Evolutionary conservation across 2,329 filamentous ascomycete genomes (phyloP).

Genomic region (Aureobasidium sp.): DNA sequence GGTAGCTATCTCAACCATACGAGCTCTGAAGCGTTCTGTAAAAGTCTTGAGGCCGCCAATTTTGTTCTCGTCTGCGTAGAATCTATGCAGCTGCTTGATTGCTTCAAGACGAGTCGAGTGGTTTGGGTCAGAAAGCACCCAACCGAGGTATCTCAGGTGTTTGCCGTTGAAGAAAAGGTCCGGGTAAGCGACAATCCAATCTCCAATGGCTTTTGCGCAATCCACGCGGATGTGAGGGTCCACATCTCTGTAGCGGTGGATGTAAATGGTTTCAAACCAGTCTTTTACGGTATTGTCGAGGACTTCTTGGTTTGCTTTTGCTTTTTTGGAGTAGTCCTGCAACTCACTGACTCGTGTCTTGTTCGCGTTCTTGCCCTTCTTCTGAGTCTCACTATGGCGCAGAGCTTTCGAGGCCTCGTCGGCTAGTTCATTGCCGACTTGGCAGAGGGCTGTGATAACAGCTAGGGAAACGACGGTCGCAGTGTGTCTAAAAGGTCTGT

Average conservation of each 20-base stretch:
- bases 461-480: slow-evolving; percentile 77
- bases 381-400: slow-evolving; percentile 72
- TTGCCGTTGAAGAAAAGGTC: slow-evolving; percentile 84
- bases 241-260: slow-evolving; percentile 91
- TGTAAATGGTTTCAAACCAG: slow-evolving; percentile 86
- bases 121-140: slow-evolving; percentile 82
- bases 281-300: slow-evolving; percentile 70
- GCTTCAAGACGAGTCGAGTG: slow-evolving; percentile 75
- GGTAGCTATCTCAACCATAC: slow-evolving; percentile 88
- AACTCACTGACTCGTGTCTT: slow-evolving; percentile 70
- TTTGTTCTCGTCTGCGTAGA: slow-evolving; percentile 76
- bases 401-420: slow-evolving; percentile 67
- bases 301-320: slow-evolving; percentile 60
- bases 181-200: slow-evolving; percentile 80
- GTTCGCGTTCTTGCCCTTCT: slow-evolving; percentile 65
- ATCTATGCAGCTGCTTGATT: slow-evolving; percentile 68
- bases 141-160: slow-evolving; percentile 89
- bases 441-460: slow-evolving; percentile 70
- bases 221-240: slow-evolving; percentile 84
- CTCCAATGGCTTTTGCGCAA: slow-evolving; percentile 77
- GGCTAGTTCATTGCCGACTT: slow-evolving; percentile 63
- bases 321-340: slow-evolving; percentile 63
- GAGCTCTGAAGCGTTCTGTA: slow-evolving; percentile 80
- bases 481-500: slow-evolving; percentile 89
- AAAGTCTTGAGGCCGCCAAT: slow-evolving; percentile 75